Base-by-base conservation (phyloP, 805 yeast genomes). In the Lipomyces oligophaga region DNA sequence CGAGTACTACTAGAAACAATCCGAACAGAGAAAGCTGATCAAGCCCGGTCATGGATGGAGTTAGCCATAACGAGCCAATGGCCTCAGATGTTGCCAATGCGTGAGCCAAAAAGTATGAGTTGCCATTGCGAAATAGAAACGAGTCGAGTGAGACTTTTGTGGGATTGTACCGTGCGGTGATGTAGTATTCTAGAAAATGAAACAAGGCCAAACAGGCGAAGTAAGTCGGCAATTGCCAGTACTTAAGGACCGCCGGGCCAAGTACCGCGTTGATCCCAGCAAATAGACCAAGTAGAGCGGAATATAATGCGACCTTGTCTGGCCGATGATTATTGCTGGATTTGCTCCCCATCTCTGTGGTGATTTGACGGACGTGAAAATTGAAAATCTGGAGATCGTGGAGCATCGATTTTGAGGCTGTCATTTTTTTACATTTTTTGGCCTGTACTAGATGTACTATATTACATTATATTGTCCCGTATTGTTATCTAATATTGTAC, bases 181-280 rank as follows among this genome's bases (percentile, higher is more conserved):
- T 75, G 59, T 75, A 78, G 63, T 81, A 93, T 67, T 93, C 98
- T 18, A 85, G 62, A 57, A 85, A 76, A 63, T 93, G 97, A 67
- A 90, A 93, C 0, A 73, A 22, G 2, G 82, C 63, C 7, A 85
- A 61, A 0, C 76, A 63, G 8, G 73, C 63, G 7, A 83, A 47
- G 62, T 84, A 87, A 0, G 78, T 13, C 3, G 75, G 61, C n/a
- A 67, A 38, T 35, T 65, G 64, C 37, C 55, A 59, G 34, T 51
- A 56, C 3, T 35, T 6, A 10, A 34, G 34, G 34, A n/a, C n/a
- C n/a, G n/a, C n/a, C n/a, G n/a, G n/a, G n/a, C n/a, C n/a, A n/a
- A n/a, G n/a, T n/a, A n/a, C n/a, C n/a, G n/a, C n/a, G n/a, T n/a
- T n/a, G n/a, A n/a, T n/a, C n/a, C n/a, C n/a, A n/a, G n/a, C n/a